Evolutionary conservation across 2,329 filamentous ascomycete genomes (phyloP), one percentile per base, ranked within the genome.

Genomic region (Diatrype stigma): DNA sequence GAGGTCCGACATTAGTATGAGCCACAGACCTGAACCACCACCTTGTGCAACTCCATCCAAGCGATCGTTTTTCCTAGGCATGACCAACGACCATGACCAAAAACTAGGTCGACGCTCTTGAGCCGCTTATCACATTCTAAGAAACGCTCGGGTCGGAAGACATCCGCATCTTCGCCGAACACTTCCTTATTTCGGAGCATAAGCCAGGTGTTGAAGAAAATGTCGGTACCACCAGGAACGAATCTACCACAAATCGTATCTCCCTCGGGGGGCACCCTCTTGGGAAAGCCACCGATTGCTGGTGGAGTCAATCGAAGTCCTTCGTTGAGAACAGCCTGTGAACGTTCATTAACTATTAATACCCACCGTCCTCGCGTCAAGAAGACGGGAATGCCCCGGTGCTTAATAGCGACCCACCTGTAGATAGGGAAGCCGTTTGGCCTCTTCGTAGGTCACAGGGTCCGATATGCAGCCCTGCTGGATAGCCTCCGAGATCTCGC

Each of bases 101-200:
- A 63, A n/a, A 49, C 55, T 17, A 63, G 53, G 22, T 63, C 61
- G n/a, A 63, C 28, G 22, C 30, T 54, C 42, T 42, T 58, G 28
- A 55, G 30, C 2, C 60, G 45, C 30, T 56, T 48, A 2, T 52
- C 51, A n/a, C 55, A 56, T 30, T 62, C 60, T 5, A 62, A 45
- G 34, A 60, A 63, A 1, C 61, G 54, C 48, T 60, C 61, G 2
- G 61, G 61, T 1, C 60, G 54, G 45, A 61, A 63, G 10, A 62
- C 30, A 2, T 60, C 56, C 1, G 56, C 56, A 21, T 63, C 61
- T 10, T 55, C 26, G 12, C 61, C 61, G n/a, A 63, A 63, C 2
- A 60, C 50, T 22, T 60, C 58, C 45, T 54, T 54, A 19, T 59
- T 57, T 1, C 55, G 57, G 21, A 60, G n/a, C 55, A 63, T 59